A percentile compares a stretch with the other conserved stretches of the same genome.
phyloP scores from a whole-genome alignment of 192 early-diverging fungal species.

The Phlyctochytrium bullatum region DNA sequence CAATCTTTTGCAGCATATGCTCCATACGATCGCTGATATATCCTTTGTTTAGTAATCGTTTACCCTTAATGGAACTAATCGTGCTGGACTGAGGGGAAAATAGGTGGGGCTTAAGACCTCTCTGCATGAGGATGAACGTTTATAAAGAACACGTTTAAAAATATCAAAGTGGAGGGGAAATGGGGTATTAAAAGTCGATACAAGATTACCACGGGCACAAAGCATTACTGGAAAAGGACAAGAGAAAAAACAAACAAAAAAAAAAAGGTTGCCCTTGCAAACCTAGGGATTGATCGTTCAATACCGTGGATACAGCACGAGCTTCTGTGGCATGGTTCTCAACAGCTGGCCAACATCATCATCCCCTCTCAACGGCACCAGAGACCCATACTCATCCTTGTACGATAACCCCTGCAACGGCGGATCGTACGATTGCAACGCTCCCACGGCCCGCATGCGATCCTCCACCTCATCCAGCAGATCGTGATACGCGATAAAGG shows the following conservation, averaged over 20 bases:
- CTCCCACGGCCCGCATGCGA: not conserved
- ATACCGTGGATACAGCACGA: slow-evolving; percentile 21
- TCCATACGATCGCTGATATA: too few species aligned
- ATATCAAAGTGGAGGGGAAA: too few species aligned
- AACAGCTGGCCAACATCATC: slow-evolving; percentile 32
- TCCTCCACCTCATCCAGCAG: slow-evolving; percentile 30
- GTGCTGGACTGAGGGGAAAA: too few species aligned
- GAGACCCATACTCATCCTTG: slow-evolving; percentile 33
- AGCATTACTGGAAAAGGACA: not conserved
- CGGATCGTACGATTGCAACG: not conserved
- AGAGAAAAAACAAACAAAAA: not conserved
- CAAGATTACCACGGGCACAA: too few species aligned
- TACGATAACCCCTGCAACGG: slow-evolving; percentile 21
- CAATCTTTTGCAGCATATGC: too few species aligned
- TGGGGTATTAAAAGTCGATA: too few species aligned
- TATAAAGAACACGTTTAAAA: too few species aligned
- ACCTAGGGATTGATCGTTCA: not conserved
- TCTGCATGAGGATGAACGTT: too few species aligned
- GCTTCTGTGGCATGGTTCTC: slow-evolving; percentile 14
- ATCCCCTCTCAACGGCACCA: slow-evolving; percentile 31
- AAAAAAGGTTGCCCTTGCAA: not conserved
- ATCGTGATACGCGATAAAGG: slow-evolving; percentile 11
- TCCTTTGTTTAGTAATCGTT: too few species aligned
- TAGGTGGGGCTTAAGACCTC: too few species aligned
- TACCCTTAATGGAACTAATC: too few species aligned